Conservation (phyloP, 352 stramenopile species). For the Halophytophthora polymorphica region DNA sequence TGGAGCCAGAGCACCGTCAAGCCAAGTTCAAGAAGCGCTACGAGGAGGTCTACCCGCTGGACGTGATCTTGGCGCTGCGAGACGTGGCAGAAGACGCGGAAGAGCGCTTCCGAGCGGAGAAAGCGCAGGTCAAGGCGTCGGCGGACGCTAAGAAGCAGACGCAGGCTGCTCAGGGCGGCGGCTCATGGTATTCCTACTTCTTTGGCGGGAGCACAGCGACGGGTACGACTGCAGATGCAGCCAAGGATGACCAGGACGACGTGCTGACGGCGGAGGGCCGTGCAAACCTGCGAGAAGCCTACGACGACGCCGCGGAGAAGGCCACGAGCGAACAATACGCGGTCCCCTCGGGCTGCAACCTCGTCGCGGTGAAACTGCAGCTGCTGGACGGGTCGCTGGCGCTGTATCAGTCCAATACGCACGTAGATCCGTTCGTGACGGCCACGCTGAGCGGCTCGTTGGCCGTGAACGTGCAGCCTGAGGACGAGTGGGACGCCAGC, state of each 20-base stretch:
- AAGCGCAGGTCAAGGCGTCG: conserved; percentile 25
- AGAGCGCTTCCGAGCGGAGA: conserved; percentile 15
- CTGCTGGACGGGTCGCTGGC: conserved; percentile 48
- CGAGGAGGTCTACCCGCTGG: conserved; percentile 62
- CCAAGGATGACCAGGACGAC: conserved; percentile 28
- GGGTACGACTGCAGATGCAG: conserved; percentile 1
- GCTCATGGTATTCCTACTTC: conserved; percentile 83
- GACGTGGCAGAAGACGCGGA: conserved; percentile 62
- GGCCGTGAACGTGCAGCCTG: conserved; percentile 55
- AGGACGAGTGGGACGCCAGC: conserved; percentile 59
- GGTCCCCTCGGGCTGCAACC: conserved; percentile 63
- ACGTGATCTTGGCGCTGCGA: conserved; percentile 62
- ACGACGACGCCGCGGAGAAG: conserved; percentile 66
- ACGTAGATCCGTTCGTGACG: conserved; percentile 46
- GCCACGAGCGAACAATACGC: conserved; percentile 30
- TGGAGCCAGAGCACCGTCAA: conserved; percentile 43
- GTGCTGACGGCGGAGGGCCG: conserved; percentile 65
- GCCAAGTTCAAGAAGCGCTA: conserved; percentile 42
- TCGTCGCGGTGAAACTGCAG: conserved; percentile 66
- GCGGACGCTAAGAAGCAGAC: conserved; percentile 17
- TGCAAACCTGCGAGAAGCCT: conserved; percentile 67
- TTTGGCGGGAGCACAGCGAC: conserved; percentile 39
- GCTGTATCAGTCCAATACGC: conserved; percentile 43
- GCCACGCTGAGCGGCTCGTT: conserved; percentile 50
- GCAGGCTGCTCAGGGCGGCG: conserved; percentile 20